Evolutionary conservation across 306 rosid genomes (phyloP), one percentile per base, ranked within the genome.

Genomic region (Albizia julibrissin): DNA sequence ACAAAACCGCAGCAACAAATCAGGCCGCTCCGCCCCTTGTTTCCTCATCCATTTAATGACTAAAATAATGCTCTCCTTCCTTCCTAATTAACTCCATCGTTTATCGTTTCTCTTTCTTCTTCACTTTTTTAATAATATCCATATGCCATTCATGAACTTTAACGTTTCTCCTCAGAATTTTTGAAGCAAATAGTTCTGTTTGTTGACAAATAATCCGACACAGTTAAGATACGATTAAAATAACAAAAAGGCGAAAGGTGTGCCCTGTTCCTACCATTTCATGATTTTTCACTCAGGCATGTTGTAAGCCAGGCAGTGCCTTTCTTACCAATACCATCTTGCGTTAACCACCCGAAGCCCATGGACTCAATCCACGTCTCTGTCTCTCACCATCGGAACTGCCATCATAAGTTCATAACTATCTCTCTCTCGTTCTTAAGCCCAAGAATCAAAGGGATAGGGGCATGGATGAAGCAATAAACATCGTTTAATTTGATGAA

Each of bases 321-420:
- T 85, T 82, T 87, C 89, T 77, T 39, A 84, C 88, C 92, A 37
- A 85, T 44, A 84, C 81, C 24, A 3, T 5, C 71, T 14, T 75
- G 75, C 31, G 18, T 75, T 69, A 78, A 65, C 84, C 8, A 37
- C 79, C 71, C 46, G 72, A 74, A 43, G 37, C 72, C 40, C 33
- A 80, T 75, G 13, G 73, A 65, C 61, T 84, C 81, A 81, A 61
- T 69, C 74, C 16, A 5, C 34, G 40, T 71, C 49, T 47, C 49
- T 27, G 37, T 43, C 31, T 54, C 46, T 43, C 19, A n/a, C 49
- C 24, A 37, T 37, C 10, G 27, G 68, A 61, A 26, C 9, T 61
- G 7, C 77, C 75, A 50, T 19, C 24, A 49, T 24, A 42, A 39
- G 16, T 68, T 19, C 24, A 49, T 24, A 42, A 39, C 22, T 68